A percentile compares a stretch with the other conserved stretches of the same genome.
Evolutionary conservation across 2,329 filamentous ascomycete species (phyloP).

Genomic region (Cryphonectria nitschkei): DNA sequence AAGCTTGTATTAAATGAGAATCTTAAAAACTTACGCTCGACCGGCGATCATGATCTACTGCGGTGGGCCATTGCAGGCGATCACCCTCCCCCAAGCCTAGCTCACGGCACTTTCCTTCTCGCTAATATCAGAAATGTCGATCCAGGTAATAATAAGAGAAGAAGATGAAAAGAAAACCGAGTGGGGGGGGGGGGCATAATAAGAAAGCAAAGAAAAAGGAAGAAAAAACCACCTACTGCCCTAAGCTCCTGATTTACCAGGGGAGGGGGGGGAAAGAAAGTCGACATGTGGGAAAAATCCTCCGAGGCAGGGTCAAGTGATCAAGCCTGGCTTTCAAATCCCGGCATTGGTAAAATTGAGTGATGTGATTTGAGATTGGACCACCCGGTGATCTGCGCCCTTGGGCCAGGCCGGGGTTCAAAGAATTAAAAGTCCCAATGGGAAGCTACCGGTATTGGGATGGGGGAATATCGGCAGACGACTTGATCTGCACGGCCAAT

Average conservation of each 20-base stretch:
- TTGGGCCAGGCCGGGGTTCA: neutral
- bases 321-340: neutral
- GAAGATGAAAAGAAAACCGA: no score
- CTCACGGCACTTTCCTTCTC: neutral
- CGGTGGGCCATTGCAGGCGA: neutral
- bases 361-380: neutral
- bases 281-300: neutral
- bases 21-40: neutral
- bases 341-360: neutral
- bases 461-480: neutral
- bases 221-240: neutral
- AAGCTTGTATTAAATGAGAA: neutral
- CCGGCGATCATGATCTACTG: constrained; percentile 2
- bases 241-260: neutral
- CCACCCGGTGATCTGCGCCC: neutral
- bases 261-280: neutral
- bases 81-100: neutral
- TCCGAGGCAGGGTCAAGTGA: constrained; percentile 4
- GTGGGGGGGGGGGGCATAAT: no score
- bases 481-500: neutral
- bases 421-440: neutral
- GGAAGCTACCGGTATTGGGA: constrained; percentile 1
- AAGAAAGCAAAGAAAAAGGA: neutral
- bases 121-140: neutral
- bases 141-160: no score